Conservation (phyloP, 2,329 filamentous ascomycete genomes). For the Colletotrichum limetticola region DNA sequence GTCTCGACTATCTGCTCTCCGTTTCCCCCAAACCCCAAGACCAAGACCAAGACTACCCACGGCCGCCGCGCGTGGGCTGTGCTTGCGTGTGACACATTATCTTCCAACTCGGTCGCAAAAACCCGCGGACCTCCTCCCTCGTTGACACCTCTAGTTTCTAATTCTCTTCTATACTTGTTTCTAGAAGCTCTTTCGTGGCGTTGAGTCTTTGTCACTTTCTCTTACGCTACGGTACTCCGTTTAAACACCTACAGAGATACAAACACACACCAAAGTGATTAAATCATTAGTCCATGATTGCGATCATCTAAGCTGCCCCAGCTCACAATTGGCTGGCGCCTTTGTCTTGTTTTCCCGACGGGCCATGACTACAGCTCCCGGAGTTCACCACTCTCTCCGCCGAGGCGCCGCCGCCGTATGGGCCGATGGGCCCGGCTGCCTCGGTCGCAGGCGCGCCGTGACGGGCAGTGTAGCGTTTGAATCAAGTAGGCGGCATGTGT, state of each 20-base stretch:
- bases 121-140: background rate
- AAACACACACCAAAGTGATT: background rate
- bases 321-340: slow-evolving; percentile 34
- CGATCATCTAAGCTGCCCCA: slow-evolving; percentile 27
- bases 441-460: slow-evolving; percentile 25
- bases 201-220: background rate
- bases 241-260: background rate
- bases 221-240: background rate
- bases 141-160: background rate
- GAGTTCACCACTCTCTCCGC: slow-evolving; percentile 29
- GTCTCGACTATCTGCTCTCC: background rate
- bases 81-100: slow-evolving; percentile 7
- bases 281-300: slow-evolving; percentile 25
- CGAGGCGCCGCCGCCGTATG: slow-evolving; percentile 17
- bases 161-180: slow-evolving; percentile 6
- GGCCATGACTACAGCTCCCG: slow-evolving; percentile 33
- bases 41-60: background rate
- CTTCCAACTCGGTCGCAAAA: background rate
- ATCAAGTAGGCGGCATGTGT: slow-evolving; percentile 41
- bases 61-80: background rate
- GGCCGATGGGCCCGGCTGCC: slow-evolving; percentile 28
- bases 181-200: background rate
- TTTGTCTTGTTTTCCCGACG: background rate
- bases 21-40: background rate
- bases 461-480: slow-evolving; percentile 36